Conservation (phyloP, 2,329 filamentous ascomycete genomes). For the Pyrenophora tritici-repentis region DNA sequence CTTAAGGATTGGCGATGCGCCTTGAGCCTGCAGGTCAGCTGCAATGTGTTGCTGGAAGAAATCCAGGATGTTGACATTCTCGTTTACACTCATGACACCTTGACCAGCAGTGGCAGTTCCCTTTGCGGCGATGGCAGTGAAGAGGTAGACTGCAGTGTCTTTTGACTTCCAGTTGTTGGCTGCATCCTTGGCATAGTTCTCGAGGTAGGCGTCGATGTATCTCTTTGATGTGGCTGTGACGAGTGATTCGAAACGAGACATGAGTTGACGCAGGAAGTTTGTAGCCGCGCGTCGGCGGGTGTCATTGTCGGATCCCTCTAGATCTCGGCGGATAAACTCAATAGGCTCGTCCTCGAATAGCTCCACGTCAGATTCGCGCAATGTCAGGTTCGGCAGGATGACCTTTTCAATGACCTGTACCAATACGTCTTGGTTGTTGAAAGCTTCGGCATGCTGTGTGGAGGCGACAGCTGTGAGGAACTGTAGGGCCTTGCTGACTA, state of each 20-base stretch:
- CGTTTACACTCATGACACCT: slow-evolving; percentile 88
- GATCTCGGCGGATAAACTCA: slow-evolving; percentile 92
- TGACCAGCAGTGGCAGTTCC: slow-evolving; percentile 84
- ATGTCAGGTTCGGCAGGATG: slow-evolving; percentile 86
- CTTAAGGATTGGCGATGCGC: slow-evolving; percentile 83
- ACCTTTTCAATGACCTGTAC: slow-evolving; percentile 94
- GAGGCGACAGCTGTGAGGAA: slow-evolving; percentile 90
- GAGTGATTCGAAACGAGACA: slow-evolving; percentile 82
- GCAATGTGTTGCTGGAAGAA: slow-evolving; percentile 96
- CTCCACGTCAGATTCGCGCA: slow-evolving; percentile 92
- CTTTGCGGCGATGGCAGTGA: slow-evolving; percentile 91
- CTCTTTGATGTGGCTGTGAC: slow-evolving; percentile 86
- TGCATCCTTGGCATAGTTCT: slow-evolving; percentile 68
- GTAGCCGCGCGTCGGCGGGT: slow-evolving; percentile 90
- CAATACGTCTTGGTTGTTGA: slow-evolving; percentile 80
- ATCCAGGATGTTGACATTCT: slow-evolving; percentile 79
- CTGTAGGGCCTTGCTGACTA: slow-evolving; percentile 92
- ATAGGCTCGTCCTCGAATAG: slow-evolving; percentile 98
- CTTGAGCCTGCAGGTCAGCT: slow-evolving; percentile 76
- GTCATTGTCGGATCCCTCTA: slow-evolving; percentile 95
- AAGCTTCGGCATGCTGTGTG: slow-evolving; percentile 76
- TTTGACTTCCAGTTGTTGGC: slow-evolving; percentile 89
- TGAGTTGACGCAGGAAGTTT: slow-evolving; percentile 87
- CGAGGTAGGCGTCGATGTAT: slow-evolving; percentile 85
- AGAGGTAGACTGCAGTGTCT: slow-evolving; percentile 97